A percentile compares a stretch with the other conserved stretches of the same genome.
These are phyloP conservation scores for Dendrocalamus sinicus DNA, from an alignment of 176 grass and related monocot genomes.

Conservation along the genomic window DNA sequence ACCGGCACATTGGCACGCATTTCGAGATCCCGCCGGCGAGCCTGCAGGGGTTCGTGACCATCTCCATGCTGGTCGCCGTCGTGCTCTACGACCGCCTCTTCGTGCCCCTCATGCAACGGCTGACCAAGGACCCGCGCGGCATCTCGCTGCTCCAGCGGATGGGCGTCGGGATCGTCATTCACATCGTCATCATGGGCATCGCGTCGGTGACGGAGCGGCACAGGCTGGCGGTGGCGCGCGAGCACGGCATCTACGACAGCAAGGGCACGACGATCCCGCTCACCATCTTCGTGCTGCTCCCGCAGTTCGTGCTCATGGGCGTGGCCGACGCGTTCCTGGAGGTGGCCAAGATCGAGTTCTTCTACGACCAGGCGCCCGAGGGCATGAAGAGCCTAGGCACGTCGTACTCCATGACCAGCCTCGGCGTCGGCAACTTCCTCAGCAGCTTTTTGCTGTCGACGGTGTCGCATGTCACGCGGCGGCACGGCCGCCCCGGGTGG, in stretches of 20 bases:
- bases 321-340: constrained; percentile 82
- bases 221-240: constrained; percentile 56
- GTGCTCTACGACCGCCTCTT: constrained; percentile 81
- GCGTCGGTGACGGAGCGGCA: constrained; percentile 71
- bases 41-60: constrained; percentile 76
- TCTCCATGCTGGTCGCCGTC: constrained; percentile 77
- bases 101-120: constrained; percentile 62
- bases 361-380: constrained; percentile 93
- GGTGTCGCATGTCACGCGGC: constrained; percentile 59
- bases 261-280: constrained; percentile 62
- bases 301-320: constrained; percentile 91
- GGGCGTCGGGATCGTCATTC: constrained; percentile 73
- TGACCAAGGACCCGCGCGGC: constrained; percentile 72
- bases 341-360: constrained; percentile 94
- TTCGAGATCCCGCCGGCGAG: constrained; percentile 84
- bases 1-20: constrained; percentile 57
- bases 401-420: constrained; percentile 77
- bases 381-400: constrained; percentile 95
- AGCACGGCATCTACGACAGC: constrained; percentile 60
- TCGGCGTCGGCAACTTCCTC: constrained; percentile 87
- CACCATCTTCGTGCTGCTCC: constrained; percentile 77
- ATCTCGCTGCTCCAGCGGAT: constrained; percentile 87
- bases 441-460: constrained; percentile 76
- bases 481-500: constrained; percentile 61
- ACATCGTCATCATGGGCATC: constrained; percentile 82